Percentiles rank a stretch among this genome's conserved stretches.
These are phyloP conservation scores for Pseudisothecium myosuroides DNA, from an alignment of 225 moss, liverwort and hornwort species.

Conservation along the genomic window DNA sequence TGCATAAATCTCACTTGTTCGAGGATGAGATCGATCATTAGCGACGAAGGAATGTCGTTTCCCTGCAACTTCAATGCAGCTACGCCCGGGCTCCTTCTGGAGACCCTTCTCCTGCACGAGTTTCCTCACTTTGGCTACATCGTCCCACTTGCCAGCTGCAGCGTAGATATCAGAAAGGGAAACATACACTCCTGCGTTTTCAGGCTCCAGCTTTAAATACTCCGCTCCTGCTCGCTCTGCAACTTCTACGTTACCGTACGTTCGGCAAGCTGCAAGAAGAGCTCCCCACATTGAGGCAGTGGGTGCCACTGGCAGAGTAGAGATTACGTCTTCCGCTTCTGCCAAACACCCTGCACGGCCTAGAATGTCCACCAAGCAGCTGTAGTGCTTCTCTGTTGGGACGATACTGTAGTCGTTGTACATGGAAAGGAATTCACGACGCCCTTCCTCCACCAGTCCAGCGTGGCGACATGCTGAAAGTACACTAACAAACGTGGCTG, in stretches of 20 bases:
- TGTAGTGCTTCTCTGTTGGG: slow-evolving; percentile 18
- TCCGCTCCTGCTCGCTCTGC: slow-evolving; percentile 39
- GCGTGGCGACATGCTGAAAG: slow-evolving; percentile 33
- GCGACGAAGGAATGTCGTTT: slow-evolving; percentile 14
- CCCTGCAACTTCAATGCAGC: slow-evolving; percentile 25
- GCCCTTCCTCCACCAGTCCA: slow-evolving; percentile 26
- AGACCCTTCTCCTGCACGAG: slow-evolving; percentile 26
- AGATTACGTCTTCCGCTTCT: slow-evolving; percentile 27
- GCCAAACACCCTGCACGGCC: slow-evolving; percentile 18
- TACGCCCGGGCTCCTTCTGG: slow-evolving; percentile 30
- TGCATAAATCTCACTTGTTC: slow-evolving; percentile 10
- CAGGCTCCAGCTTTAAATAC: slow-evolving; percentile 22
- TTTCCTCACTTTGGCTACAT: slow-evolving; percentile 24
- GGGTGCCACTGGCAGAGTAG: slow-evolving; percentile 7
- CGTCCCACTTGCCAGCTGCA: slow-evolving; percentile 27
- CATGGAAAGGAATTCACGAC: slow-evolving; percentile 17
- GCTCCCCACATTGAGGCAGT: slow-evolving; percentile 27
- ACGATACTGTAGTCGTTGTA: not conserved
- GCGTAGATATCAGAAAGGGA: slow-evolving; percentile 27
- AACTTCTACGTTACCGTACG: not conserved
- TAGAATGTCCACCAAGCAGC: slow-evolving; percentile 35
- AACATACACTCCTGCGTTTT: slow-evolving; percentile 25
- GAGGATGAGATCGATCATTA: slow-evolving; percentile 28
- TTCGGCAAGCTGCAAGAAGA: slow-evolving; percentile 26
- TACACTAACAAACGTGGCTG: slow-evolving; percentile 28